Conservation (phyloP, 805 yeast genomes). For the Kuraishia piskuri region DNA sequence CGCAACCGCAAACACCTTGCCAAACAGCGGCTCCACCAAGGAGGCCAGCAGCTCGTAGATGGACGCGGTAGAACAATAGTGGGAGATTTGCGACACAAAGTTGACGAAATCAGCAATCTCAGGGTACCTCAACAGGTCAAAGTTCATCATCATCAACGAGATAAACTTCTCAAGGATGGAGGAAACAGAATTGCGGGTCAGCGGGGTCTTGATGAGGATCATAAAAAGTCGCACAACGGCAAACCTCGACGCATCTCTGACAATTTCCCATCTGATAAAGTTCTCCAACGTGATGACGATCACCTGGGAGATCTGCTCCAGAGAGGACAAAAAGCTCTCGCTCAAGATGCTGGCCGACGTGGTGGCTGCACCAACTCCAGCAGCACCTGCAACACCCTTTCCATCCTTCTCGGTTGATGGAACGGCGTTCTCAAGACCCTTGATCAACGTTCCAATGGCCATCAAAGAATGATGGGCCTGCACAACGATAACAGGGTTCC, state of each 20-base stretch:
- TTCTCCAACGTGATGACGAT: constrained; percentile 76
- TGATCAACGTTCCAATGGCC: constrained; percentile 84
- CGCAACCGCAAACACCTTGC: constrained; percentile 42
- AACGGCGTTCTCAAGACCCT: constrained; percentile 59
- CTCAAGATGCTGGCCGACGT: constrained; percentile 16
- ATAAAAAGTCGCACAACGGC: constrained; percentile 84
- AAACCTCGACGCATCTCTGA: constrained; percentile 82
- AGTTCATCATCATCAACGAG: constrained; percentile 49
- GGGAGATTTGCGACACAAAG: constrained; percentile 83
- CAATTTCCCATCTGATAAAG: constrained; percentile 52
- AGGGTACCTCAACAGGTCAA: constrained; percentile 45
- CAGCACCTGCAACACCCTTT: background rate
- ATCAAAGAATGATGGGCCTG: constrained; percentile 82
- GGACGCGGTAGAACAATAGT: constrained; percentile 57
- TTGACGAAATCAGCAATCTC: constrained; percentile 79
- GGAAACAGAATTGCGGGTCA: constrained; percentile 35
- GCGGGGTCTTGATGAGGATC: constrained; percentile 40
- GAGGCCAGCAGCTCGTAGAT: constrained; percentile 70
- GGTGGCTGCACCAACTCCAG: background rate
- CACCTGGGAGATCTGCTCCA: constrained; percentile 53
- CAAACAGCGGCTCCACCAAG: constrained; percentile 64
- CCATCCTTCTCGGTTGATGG: background rate
- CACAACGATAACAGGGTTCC: constrained; percentile 38
- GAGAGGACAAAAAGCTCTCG: constrained; percentile 19
- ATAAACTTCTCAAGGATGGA: constrained; percentile 60